Percentiles rank a stretch among this genome's conserved stretches.
phyloP scores from a whole-genome alignment of 164 flowering plant genomes.

The Amborella trichopoda region DNA sequence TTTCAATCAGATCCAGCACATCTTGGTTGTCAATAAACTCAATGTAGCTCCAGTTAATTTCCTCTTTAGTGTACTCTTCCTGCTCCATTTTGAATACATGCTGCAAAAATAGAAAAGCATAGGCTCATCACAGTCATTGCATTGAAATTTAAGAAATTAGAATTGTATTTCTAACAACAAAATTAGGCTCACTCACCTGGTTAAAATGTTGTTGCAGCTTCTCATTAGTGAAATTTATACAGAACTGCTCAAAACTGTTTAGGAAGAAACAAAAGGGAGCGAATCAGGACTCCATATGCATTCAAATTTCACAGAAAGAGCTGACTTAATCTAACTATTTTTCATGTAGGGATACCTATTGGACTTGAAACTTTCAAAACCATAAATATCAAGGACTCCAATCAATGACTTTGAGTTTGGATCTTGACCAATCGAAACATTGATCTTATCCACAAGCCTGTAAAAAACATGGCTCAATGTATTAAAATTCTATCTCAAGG shows the following conservation, averaged over 20 bases:
- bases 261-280: too few relatives aligned
- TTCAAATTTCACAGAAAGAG: too few relatives aligned
- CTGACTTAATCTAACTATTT: too few relatives aligned
- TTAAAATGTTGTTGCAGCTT: conserved; percentile 97
- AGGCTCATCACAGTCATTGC: too few relatives aligned
- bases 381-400: conserved; percentile 99
- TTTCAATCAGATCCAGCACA: conserved; percentile 89
- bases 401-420: conserved; percentile 80
- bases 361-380: conserved; percentile 92
- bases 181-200: conserved; percentile 40
- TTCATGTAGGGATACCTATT: conserved; percentile 81
- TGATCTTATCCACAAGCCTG: conserved; percentile 96
- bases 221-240: conserved; percentile 95
- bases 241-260: conserved; percentile 95
- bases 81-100: conserved; percentile 99
- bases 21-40: conserved; percentile 98
- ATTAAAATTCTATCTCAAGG: too few relatives aligned
- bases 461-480: too few relatives aligned
- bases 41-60: conserved; percentile 95
- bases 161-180: not conserved
- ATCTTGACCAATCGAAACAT: conserved; percentile 93
- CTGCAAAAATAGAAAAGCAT: conserved; percentile 40
- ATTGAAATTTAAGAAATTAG: too few relatives aligned
- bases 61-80: conserved; percentile 92
- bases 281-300: too few relatives aligned